phyloP scores from a whole-genome alignment of 2,329 filamentous ascomycete species.

The Dryadomyces sulphureus region DNA sequence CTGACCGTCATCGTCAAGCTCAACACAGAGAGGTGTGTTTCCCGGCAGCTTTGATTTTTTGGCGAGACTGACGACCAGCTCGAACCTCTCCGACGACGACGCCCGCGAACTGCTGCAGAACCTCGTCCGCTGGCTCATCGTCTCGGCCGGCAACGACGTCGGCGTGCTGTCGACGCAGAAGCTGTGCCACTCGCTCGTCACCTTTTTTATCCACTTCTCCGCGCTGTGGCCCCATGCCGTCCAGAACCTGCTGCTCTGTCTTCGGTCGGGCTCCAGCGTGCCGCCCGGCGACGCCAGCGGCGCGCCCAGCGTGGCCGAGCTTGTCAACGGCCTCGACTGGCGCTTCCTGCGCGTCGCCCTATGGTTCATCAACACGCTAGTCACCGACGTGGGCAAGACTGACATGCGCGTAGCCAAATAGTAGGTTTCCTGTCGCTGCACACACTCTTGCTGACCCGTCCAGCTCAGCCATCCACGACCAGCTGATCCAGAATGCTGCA shows the following conservation, averaged over 20 bases:
- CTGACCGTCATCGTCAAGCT: slow-evolving; percentile 89
- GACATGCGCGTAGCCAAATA: slow-evolving; percentile 46
- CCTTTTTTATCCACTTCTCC: slow-evolving; percentile 60
- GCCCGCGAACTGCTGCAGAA: slow-evolving; percentile 43
- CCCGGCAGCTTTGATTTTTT: not conserved
- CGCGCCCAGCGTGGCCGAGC: slow-evolving; percentile 25
- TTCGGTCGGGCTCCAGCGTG: slow-evolving; percentile 30
- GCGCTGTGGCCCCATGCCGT: slow-evolving; percentile 51
- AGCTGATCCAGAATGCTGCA: slow-evolving; percentile 34
- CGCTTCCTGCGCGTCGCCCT: slow-evolving; percentile 41
- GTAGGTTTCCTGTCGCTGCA: slow-evolving; percentile 20
- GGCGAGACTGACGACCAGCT: slow-evolving; percentile 18
- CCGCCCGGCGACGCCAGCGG: slow-evolving; percentile 32
- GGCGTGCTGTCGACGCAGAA: slow-evolving; percentile 54
- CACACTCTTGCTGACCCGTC: not conserved
- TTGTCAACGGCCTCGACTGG: slow-evolving; percentile 30
- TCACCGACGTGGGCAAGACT: slow-evolving; percentile 53
- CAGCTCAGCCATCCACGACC: slow-evolving; percentile 27
- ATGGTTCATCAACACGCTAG: slow-evolving; percentile 49
- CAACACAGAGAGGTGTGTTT: slow-evolving; percentile 64
- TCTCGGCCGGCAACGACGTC: slow-evolving; percentile 33
- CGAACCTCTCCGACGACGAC: slow-evolving; percentile 39
- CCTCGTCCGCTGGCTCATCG: slow-evolving; percentile 48
- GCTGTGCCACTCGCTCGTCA: slow-evolving; percentile 61
- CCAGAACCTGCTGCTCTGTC: slow-evolving; percentile 45